A percentile compares a stretch with the other conserved stretches of the same genome.
Evolutionary conservation across 1,284 basidiomycete genomes (phyloP).

Genomic region (Mycena sp.): DNA sequence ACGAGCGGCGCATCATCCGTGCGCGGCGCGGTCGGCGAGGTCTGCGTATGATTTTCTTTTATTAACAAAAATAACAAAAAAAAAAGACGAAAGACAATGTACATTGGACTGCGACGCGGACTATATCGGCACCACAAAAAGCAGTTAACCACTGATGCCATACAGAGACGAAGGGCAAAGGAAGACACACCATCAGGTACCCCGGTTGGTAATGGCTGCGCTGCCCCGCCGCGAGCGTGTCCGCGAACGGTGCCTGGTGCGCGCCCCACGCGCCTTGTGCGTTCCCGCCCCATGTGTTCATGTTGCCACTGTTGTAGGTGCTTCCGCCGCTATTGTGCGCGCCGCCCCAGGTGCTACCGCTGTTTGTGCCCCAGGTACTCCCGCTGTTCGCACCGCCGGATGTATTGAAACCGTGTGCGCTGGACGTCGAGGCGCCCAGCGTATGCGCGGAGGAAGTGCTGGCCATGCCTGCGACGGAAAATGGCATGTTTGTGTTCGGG

Average conservation of each 20-base stretch:
- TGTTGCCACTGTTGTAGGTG: slow-evolving; percentile 46
- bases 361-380: too few species aligned
- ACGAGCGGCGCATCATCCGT: slow-evolving; percentile 75
- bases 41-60: too few species aligned
- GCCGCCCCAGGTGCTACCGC: too few species aligned
- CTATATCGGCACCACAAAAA: slow-evolving; percentile 51
- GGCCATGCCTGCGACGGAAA: slow-evolving; percentile 55
- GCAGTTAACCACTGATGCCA: too few species aligned
- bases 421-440: slow-evolving; percentile 44
- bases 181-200: slow-evolving; percentile 68
- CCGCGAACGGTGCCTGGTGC: slow-evolving; percentile 52
- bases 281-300: slow-evolving; percentile 52
- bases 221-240: slow-evolving; percentile 68
- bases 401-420: slow-evolving; percentile 46
- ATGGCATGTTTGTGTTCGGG: too few species aligned
- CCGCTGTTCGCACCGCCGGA: too few species aligned
- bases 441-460: too few species aligned
- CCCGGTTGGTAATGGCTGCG: slow-evolving; percentile 80
- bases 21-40: slow-evolving; percentile 65
- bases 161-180: neutral
- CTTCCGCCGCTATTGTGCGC: too few species aligned
- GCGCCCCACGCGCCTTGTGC: slow-evolving; percentile 40
- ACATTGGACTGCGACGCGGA: slow-evolving; percentile 70
- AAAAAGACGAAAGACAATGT: too few species aligned
- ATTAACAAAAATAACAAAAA: too few species aligned